Base-by-base conservation (phyloP, 1,284 basidiomycete species). In the Moesziomyces sp. region DNA sequence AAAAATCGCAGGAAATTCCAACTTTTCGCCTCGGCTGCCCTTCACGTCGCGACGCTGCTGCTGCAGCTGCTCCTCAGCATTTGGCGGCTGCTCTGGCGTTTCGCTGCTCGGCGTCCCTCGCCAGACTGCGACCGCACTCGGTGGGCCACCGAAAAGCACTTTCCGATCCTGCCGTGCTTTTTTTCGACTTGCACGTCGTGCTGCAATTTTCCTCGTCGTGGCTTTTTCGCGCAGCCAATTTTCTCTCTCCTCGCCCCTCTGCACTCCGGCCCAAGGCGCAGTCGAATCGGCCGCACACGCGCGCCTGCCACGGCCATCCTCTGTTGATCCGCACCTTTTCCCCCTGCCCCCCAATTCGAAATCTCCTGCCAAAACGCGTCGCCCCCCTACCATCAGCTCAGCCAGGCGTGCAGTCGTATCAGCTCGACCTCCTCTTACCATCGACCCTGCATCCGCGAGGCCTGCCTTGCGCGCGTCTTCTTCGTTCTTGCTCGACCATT, bases 301-400 rank as follows among this genome's bases (percentile, higher is more conserved):
- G 58, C 45, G 52, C 45, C 46, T 30, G 40, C 19, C 42, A 42
- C 8, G 43, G 26, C 38, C 47, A 19, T 11, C 18, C 28, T 46
- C 40, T 52, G 62, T 52, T 34, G 13, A 47, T 54, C 40, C 28
- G 18, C 57, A 50, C 51, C 42, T 19, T 23, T 51, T 34, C 52
- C 55, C 53, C 23, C 38, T 44, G 44, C 43, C 55, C 70, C 65
- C 65, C 48, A 58, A 56, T 60, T 72, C 47, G 52, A 60, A 68
- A 40, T 68, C 64, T 67, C 64, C 63, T 72, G 63, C 69, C 63
- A 72, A 72, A 72, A 62, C 63, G 69, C 58, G 63, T 48, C 54
- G 54, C 23, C 45, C 57, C 45, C 24, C 70, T 73, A 30, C 64
- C 70, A 73, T 64, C 70, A 73, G 54, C 55, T 58, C 47, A 11